phyloP scores from a whole-genome alignment of 2,329 filamentous ascomycete genomes.

The Aureobasidium sp. region DNA sequence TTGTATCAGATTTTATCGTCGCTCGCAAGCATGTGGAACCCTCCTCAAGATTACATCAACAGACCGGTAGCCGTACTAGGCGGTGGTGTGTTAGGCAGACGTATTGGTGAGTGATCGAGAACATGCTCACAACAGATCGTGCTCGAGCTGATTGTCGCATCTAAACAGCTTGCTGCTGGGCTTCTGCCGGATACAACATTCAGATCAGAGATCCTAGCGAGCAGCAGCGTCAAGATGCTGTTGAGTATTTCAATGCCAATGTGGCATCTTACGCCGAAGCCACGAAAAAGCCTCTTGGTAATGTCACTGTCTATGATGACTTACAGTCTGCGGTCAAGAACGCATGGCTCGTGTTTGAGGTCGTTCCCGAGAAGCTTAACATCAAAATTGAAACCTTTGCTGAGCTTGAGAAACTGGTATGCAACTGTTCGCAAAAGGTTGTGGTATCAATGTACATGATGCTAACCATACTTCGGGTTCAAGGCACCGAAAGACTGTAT shows the following conservation, averaged over 20 bases:
- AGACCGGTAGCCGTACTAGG: constrained; percentile 36
- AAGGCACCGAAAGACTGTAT: constrained; percentile 41
- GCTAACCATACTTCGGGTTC: background rate
- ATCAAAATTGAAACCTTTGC: constrained; percentile 44
- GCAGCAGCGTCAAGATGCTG: constrained; percentile 31
- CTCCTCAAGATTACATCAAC: constrained; percentile 15
- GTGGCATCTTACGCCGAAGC: constrained; percentile 20
- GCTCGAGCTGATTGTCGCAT: background rate
- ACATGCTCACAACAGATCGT: background rate
- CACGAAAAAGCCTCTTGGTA: constrained; percentile 21
- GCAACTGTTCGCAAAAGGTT: background rate
- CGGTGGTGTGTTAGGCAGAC: constrained; percentile 38
- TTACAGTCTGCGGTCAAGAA: constrained; percentile 36
- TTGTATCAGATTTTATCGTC: background rate
- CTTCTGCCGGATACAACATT: constrained; percentile 38
- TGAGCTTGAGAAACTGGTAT: constrained; percentile 38
- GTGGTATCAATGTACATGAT: background rate
- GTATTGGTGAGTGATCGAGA: constrained; percentile 25
- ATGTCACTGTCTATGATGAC: constrained; percentile 28
- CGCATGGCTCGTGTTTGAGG: constrained; percentile 49
- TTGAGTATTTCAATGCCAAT: constrained; percentile 36
- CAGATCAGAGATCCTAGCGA: constrained; percentile 37
- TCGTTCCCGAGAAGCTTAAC: constrained; percentile 44
- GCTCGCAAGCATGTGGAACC: constrained; percentile 33
- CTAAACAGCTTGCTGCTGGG: constrained; percentile 26